Base-by-base conservation (phyloP, 169 alveolate genomes). In the Cryptosporidium sp. region DNA sequence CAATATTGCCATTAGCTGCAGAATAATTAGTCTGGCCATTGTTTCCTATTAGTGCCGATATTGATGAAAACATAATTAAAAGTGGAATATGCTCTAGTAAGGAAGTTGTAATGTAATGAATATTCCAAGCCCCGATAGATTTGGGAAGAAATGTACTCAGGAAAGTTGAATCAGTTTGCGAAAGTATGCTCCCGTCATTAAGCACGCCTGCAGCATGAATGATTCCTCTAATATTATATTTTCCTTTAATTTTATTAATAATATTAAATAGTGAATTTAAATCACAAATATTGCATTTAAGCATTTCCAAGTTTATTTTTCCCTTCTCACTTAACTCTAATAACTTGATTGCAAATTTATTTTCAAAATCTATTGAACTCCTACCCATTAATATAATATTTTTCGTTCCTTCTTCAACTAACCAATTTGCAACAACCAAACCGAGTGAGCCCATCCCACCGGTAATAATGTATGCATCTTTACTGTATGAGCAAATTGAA, bases 71-170 rank as follows among this genome's bases (percentile, higher is more conserved):
- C 67, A 75, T 62, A 9, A 92, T 89, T 69, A 92, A 86, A 37
- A 61, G 23, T 61, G 91, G 87, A 65, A 92, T 70, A 60, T 86
- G 12, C 42, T 67, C 39, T 51, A 56, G 14, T 35, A 61, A 8
- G 12, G 60, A 42, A 23, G 84, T 92, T 67, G 92, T 69, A 53
- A 48, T 85, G 52, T 85, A 86, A 86, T 93, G 95, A 68, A 93
- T 39, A 70, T 93, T 87, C 94, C 94, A 93, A 7, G 95, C 95
- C 21, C 95, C 95, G 45, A 86, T 58, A 35, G 85, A 94, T 93
- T 93, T 93, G 1, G 95, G 94, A 31, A n/a, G 45, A 62, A 91
- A 93, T 14, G 91, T 93, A 70, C 87, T 75, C 56, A 85, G 89
- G 14, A 93, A 73, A 8, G 91, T 56, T 9, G 71, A 85, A 21